These are phyloP conservation scores for Leishmania martiniquensis DNA, from an alignment of 208 protist species.

Conservation along the genomic window DNA sequence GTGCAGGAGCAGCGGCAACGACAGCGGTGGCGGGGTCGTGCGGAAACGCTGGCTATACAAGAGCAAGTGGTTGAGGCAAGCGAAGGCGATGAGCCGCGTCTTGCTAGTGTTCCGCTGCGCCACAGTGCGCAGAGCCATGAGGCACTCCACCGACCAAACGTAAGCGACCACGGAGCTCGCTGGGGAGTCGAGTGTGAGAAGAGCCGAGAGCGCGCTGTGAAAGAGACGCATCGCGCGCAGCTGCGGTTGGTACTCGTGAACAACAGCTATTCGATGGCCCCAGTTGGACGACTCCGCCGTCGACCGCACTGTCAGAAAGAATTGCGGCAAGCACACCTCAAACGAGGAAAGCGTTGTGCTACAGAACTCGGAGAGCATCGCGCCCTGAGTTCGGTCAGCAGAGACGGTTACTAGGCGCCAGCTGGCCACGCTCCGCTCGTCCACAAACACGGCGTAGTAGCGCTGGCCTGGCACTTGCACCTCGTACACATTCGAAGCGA, in stretches of 20 bases:
- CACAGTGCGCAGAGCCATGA: constrained; percentile 48
- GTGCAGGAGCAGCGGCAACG: constrained; percentile 33
- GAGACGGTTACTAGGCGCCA: constrained; percentile 70
- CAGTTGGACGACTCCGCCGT: constrained; percentile 65
- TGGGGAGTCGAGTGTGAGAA: constrained; percentile 25
- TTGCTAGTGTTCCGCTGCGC: constrained; percentile 63
- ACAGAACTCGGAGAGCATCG: constrained; percentile 54
- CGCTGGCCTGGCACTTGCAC: constrained; percentile 50
- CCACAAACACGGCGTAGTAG: constrained; percentile 76
- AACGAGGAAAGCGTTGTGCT: constrained; percentile 59
- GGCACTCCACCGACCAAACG: constrained; percentile 49
- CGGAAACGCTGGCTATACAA: constrained; percentile 45
- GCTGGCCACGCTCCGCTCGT: constrained; percentile 56
- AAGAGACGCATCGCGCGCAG: constrained; percentile 69
- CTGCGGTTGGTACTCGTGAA: constrained; percentile 68
- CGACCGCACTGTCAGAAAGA: constrained; percentile 73
- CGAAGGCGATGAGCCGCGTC: constrained; percentile 74
- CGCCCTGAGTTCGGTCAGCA: constrained; percentile 49
- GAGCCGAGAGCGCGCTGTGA: constrained; percentile 45
- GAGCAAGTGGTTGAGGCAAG: constrained; percentile 77
- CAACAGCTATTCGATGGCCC: constrained; percentile 82
- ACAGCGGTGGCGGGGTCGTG: constrained; percentile 30
- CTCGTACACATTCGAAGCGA: constrained; percentile 55
- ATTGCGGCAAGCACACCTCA: constrained; percentile 48
- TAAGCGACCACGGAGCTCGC: constrained; percentile 4